A percentile compares a stretch with the other conserved stretches of the same genome.
Conservation (phyloP, 495 filamentous ascomycete species). For the Talaromyces nanjingensis region DNA sequence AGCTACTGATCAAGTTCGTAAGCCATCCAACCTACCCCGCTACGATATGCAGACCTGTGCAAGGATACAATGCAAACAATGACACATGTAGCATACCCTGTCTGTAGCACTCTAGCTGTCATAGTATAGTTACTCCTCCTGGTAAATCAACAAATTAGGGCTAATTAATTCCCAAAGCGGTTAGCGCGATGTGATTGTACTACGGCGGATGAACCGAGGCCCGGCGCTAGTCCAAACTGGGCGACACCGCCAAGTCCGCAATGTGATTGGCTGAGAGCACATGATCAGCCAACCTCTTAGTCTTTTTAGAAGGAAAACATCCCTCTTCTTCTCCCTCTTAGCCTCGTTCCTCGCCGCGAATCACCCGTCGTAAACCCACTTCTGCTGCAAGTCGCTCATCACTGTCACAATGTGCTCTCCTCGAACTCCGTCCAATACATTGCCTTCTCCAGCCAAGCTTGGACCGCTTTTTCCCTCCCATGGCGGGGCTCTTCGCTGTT, state of each 20-base stretch:
- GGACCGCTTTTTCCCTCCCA: background rate
- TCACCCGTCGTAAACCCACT: constrained; percentile 7
- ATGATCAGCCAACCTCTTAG: background rate
- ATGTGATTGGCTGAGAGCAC: background rate
- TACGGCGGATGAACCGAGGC: background rate
- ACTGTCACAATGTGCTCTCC: constrained; percentile 9
- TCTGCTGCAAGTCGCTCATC: constrained; percentile 18
- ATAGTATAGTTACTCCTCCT: background rate
- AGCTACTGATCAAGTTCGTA: background rate
- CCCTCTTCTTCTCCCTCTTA: background rate
- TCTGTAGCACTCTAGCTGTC: background rate
- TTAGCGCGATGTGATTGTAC: background rate
- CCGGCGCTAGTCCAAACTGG: background rate
- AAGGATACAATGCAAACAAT: background rate
- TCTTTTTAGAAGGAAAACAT: background rate
- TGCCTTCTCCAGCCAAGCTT: background rate
- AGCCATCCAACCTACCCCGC: background rate
- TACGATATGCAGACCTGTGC: background rate
- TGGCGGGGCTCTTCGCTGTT: background rate
- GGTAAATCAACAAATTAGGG: background rate
- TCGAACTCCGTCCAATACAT: background rate
- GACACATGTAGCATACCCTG: background rate
- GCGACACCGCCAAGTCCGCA: background rate
- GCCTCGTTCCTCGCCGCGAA: background rate
- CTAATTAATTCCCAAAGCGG: background rate